These are phyloP conservation scores for Chlorella sp. DNA, from an alignment of 139 green algal species.

Conservation along the genomic window DNA sequence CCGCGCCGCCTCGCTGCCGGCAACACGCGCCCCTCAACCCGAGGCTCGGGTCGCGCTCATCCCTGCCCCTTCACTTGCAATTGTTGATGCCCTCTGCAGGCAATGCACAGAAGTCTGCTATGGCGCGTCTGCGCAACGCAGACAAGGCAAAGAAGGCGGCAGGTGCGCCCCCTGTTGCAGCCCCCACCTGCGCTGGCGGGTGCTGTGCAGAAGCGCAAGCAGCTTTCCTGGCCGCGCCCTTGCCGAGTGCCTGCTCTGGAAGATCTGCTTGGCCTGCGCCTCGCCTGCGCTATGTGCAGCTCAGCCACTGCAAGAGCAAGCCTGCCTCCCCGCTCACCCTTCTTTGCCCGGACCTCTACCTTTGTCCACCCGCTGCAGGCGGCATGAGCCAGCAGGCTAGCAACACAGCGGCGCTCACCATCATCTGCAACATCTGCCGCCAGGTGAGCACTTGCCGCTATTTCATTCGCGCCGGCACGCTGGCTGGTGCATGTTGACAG, in stretches of 20 bases:
- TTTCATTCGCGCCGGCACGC: not conserved
- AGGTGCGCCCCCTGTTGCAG: not conserved
- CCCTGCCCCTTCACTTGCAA: too few species aligned
- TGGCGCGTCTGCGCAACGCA: constrained; percentile 23
- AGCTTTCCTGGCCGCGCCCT: too few species aligned
- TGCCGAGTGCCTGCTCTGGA: too few species aligned
- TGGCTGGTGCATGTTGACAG: not conserved
- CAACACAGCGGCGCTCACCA: constrained; percentile 56
- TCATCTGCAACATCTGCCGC: constrained; percentile 63
- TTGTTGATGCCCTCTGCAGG: not conserved
- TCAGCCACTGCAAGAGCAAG: not conserved
- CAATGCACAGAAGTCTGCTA: constrained; percentile 66
- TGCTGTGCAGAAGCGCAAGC: too few species aligned
- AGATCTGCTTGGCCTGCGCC: too few species aligned
- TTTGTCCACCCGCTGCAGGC: not conserved
- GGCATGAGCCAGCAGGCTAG: constrained; percentile 58
- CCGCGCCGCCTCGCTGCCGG: too few species aligned
- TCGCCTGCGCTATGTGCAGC: too few species aligned
- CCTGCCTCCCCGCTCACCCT: not conserved
- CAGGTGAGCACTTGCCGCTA: not conserved
- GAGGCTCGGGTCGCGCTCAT: too few species aligned
- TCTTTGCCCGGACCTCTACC: too few species aligned
- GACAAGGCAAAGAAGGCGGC: constrained; percentile 36
- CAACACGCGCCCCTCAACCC: too few species aligned
- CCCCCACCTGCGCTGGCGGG: too few species aligned